Base-by-base conservation (phyloP, 345 rosid genomes). In the Ceriops zippeliana region DNA sequence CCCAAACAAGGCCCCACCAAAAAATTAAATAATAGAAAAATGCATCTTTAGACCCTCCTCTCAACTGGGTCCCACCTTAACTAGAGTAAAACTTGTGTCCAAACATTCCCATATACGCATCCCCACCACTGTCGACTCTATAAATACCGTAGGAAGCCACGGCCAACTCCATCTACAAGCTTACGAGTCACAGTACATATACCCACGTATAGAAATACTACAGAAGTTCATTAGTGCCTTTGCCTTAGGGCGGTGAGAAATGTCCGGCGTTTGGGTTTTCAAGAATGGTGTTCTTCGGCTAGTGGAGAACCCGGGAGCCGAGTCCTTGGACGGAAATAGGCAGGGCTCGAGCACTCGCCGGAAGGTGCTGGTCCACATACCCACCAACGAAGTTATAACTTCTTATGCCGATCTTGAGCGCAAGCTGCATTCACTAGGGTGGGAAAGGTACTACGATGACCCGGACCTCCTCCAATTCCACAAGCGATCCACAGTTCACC, bases 221-320 rank as follows among this genome's bases (percentile, higher is more conserved):
- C 8, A 24, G 15, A 22, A 24, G 22, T 27, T 21, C 10, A 22
- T 7, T 21, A 56, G 30, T 27, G 15, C 59, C 59, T 56, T 56
- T 24, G 28, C 30, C 59, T 56, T 24, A 10, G 0, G 1, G 1
- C 3, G 11, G 5, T 6, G 21, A 75, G 35, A 70, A 15, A 91
- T 91, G 97, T 83, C 96, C 0, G 97, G 96, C 5, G 91, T 89
- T 53, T 91, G 97, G 97, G 79, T 85, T 52, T 87, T 91, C 83
- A 82, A 78, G 72, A 81, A 89, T 71, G 95, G 95, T 0, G 86
- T 87, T 22, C 74, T 87, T 52, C 85, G 91, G 51, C 78, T 83
- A 11, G 92, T 81, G 56, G 89, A 83, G 81, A 85, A 89, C 68
- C 89, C 88, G 0, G 85, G 79, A 28, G 82, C 76, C 0, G 96